Evolutionary conservation across 371 early-diverging fungal species (phyloP).

Genomic region (Blakeslea trispora): DNA sequence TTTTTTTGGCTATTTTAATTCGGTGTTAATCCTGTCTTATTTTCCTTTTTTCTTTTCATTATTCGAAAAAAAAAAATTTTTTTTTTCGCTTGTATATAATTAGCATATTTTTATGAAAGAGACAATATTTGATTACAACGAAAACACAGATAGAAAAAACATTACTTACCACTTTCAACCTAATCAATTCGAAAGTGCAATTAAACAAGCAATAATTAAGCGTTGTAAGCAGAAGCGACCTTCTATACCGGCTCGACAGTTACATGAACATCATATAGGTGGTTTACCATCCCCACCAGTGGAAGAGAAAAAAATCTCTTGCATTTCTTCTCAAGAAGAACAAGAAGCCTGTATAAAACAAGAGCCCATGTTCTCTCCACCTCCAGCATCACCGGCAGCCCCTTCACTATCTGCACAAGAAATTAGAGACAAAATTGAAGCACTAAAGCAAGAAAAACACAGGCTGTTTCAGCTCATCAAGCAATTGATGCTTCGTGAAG

Average conservation of each 20-base stretch:
- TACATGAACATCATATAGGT: constrained; percentile 16
- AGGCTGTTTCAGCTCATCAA: constrained; percentile 27
- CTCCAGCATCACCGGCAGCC: neutral
- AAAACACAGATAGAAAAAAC: constrained; percentile 16
- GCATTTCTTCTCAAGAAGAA: constrained; percentile 1
- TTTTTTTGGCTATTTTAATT: constrained; percentile 6
- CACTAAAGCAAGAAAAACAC: constrained; percentile 30
- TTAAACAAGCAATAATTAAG: constrained; percentile 21
- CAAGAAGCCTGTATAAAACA: neutral
- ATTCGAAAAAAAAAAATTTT: constrained; percentile 1
- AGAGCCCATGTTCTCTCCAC: neutral
- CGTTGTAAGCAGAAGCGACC: constrained; percentile 13
- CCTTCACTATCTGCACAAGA: constrained; percentile 6
- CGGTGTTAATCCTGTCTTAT: neutral
- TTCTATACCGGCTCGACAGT: neutral
- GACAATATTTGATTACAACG: constrained; percentile 17
- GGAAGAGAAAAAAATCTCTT: constrained; percentile 19
- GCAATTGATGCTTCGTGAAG: constrained; percentile 22
- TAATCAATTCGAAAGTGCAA: constrained; percentile 13
- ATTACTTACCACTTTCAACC: constrained; percentile 22
- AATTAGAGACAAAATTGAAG: constrained; percentile 19
- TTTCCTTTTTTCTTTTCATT: constrained; percentile 7
- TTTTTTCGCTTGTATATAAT: too few relatives aligned
- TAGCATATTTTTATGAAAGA: constrained; percentile 22
- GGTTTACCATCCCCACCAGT: constrained; percentile 35